Conservation (phyloP, 1,284 basidiomycete genomes). For the Tilletia caries region DNA sequence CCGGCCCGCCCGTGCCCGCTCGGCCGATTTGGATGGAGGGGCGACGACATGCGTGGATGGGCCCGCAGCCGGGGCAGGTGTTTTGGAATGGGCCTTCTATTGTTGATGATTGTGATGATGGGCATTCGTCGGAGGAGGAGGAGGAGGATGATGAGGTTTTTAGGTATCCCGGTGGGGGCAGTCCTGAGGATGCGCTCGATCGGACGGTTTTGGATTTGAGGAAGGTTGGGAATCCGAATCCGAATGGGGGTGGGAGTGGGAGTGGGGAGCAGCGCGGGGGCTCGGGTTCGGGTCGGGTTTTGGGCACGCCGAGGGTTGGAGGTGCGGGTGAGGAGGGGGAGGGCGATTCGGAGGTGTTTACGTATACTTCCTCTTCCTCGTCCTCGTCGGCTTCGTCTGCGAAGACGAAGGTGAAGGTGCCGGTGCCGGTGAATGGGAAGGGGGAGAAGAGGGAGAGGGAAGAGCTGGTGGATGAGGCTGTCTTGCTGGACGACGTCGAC, state of each 20-base stretch:
- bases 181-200: not conserved
- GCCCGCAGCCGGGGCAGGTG: not conserved
- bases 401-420: no score
- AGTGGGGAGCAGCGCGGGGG: no score
- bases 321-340: not conserved
- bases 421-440: no score
- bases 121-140: not conserved
- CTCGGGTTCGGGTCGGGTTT: no score
- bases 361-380: not conserved
- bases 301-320: not conserved
- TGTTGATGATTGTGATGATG: conserved; percentile 2
- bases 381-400: not conserved
- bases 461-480: no score
- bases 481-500: no score
- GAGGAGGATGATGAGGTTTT: conserved; percentile 11
- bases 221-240: not conserved
- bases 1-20: not conserved
- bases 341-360: not conserved
- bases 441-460: no score
- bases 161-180: not conserved
- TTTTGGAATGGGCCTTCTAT: conserved; percentile 8
- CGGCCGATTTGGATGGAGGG: conserved; percentile 11
- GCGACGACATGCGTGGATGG: conserved; percentile 12
- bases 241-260: no score
- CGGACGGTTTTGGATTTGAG: not conserved